These are phyloP conservation scores for Syzygium syzygioides DNA, from an alignment of 441 rosid genomes.

Conservation along the genomic window DNA sequence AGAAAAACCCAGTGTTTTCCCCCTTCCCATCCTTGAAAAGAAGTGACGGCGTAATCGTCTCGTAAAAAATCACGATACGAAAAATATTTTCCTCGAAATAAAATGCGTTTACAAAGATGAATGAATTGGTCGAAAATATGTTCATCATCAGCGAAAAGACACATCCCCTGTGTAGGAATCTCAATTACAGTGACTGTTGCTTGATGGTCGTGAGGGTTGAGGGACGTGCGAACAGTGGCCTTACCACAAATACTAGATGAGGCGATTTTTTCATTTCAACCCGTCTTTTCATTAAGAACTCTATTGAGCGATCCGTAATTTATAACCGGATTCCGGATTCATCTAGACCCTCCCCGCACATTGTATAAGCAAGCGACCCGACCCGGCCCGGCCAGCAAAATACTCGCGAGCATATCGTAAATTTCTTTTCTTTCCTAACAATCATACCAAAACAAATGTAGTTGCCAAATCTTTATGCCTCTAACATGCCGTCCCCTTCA, in stretches of 20 bases:
- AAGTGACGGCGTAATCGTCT: neutral
- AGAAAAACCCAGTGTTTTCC: neutral
- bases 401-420: too few species aligned
- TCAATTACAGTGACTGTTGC: too few species aligned
- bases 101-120: too few species aligned
- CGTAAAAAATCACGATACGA: neutral
- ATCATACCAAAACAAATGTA: too few species aligned
- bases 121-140: neutral
- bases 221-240: fast-evolving
- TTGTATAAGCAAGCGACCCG: neutral
- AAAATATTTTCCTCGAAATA: neutral
- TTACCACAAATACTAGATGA: neutral
- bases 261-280: neutral
- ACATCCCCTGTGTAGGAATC: too few species aligned
- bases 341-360: neutral
- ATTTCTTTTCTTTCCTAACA: too few species aligned
- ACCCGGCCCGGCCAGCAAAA: neutral
- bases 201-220: fast-evolving
- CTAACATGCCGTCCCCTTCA: too few species aligned
- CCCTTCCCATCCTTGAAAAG: neutral
- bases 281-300: neutral
- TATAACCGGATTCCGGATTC: neutral
- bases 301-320: fast-evolving
- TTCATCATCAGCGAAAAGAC: neutral
- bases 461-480: too few species aligned